Evolutionary conservation across 768 basidiomycete species (phyloP).

Genomic region (Amanita inopinata): DNA sequence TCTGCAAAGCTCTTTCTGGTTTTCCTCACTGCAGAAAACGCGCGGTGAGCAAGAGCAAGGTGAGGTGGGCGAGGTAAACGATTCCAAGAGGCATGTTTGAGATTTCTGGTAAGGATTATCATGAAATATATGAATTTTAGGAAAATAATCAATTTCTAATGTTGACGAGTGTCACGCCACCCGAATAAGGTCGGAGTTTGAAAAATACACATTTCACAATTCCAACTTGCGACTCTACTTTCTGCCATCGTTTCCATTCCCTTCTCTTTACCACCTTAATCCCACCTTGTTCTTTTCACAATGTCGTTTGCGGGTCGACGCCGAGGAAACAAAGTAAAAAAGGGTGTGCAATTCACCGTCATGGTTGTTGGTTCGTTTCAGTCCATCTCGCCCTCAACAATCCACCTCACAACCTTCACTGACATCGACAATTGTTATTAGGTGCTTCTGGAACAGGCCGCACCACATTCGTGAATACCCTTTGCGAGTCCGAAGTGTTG

Average conservation of each 20-base stretch:
- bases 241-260: conserved; percentile 16
- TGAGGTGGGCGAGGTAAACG: not conserved
- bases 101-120: conserved; percentile 2
- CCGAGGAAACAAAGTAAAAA: conserved; percentile 93
- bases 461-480: conserved; percentile 98
- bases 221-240: conserved; percentile 20
- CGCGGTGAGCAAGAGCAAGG: not conserved
- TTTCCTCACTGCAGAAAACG: conserved; percentile 15
- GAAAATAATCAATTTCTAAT: too few species aligned
- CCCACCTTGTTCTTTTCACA: conserved; percentile 14
- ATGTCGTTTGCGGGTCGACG: conserved; percentile 86
- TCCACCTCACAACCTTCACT: conserved; percentile 15
- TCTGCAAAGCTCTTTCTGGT: conserved; percentile 46
- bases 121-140: conserved; percentile 7
- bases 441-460: conserved; percentile 96
- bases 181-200: conserved; percentile 8
- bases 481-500: conserved; percentile 92
- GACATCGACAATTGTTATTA: conserved; percentile 29
- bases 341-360: conserved; percentile 96
- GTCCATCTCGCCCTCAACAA: conserved; percentile 7
- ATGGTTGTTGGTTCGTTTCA: conserved; percentile 87
- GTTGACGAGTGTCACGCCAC: conserved; percentile 21
- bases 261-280: conserved; percentile 14
- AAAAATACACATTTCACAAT: conserved; percentile 19
- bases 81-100: not conserved